Percentiles rank a stretch among this genome's conserved stretches.
These are phyloP conservation scores for Pichia nakasei DNA, from an alignment of 805 yeast species.

Conservation along the genomic window DNA sequence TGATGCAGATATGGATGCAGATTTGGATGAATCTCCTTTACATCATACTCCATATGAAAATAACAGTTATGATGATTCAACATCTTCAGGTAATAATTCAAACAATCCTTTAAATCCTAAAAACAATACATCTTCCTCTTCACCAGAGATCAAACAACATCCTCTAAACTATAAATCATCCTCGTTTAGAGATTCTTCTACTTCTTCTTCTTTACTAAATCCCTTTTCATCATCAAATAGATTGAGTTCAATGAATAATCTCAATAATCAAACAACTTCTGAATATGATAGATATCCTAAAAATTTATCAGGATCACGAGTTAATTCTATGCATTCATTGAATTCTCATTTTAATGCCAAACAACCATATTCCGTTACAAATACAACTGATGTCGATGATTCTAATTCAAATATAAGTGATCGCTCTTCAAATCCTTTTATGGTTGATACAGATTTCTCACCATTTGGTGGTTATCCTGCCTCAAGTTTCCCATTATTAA, in stretches of 20 bases:
- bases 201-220: slow-evolving; percentile 19
- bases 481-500: slow-evolving; percentile 76
- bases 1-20: not conserved
- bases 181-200: slow-evolving; percentile 22
- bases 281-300: slow-evolving; percentile 65
- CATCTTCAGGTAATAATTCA: slow-evolving; percentile 11
- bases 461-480: slow-evolving; percentile 99
- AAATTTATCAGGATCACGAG: slow-evolving; percentile 40
- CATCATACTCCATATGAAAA: not conserved
- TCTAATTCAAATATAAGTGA: slow-evolving; percentile 16
- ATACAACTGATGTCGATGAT: slow-evolving; percentile 3
- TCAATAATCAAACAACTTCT: slow-evolving; percentile 25
- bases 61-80: not conserved
- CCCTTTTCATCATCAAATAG: slow-evolving; percentile 25
- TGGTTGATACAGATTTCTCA: slow-evolving; percentile 56
- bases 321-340: slow-evolving; percentile 41
- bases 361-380: slow-evolving; percentile 9
- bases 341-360: slow-evolving; percentile 20
- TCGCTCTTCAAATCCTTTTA: slow-evolving; percentile 29
- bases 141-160: slow-evolving; percentile 17
- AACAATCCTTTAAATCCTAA: slow-evolving; percentile 4
- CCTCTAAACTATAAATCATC: slow-evolving; percentile 14
- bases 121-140: slow-evolving; percentile 8
- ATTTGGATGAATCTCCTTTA: not conserved
- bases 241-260: slow-evolving; percentile 7